phyloP scores from a whole-genome alignment of 2,329 filamentous ascomycete genomes.

The Colletotrichum sublineola region DNA sequence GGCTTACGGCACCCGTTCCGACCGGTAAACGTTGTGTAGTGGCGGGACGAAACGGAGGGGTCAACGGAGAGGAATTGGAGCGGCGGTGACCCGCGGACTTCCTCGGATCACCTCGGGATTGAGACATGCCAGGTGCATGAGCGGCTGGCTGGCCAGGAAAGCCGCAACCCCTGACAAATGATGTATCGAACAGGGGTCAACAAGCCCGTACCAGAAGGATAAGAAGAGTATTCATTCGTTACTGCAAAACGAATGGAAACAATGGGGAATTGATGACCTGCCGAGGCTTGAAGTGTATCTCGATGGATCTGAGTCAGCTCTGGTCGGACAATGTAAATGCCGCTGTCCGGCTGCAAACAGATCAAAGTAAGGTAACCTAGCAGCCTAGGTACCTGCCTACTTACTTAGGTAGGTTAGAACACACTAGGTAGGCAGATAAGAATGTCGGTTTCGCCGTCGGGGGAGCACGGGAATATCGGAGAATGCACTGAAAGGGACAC shows the following conservation, averaged over 20 bases:
- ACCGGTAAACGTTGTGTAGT: constrained; percentile 31
- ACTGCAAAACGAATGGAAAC: constrained; percentile 12
- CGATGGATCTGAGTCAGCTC: constrained; percentile 28
- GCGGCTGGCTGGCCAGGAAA: constrained; percentile 21
- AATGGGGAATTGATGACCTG: constrained; percentile 9
- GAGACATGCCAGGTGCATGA: constrained; percentile 20
- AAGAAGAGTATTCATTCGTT: too few relatives aligned
- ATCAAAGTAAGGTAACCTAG: too few relatives aligned
- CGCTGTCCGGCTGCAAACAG: constrained; percentile 17
- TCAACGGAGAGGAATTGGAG: constrained; percentile 15
- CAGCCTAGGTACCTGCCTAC: background rate
- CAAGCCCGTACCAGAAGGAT: background rate
- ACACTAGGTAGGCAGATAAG: too few relatives aligned
- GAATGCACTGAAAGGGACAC: constrained; percentile 1
- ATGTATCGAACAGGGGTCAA: background rate
- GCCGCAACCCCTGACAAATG: constrained; percentile 11
- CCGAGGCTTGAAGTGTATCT: constrained; percentile 14
- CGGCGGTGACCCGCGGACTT: constrained; percentile 20
- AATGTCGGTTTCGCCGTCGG: constrained; percentile 19
- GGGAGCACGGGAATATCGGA: constrained; percentile 8
- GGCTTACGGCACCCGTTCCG: background rate
- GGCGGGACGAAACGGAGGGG: constrained; percentile 13
- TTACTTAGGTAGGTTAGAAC: too few relatives aligned
- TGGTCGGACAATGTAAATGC: background rate
- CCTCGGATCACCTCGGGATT: constrained; percentile 31